Evolutionary conservation across 192 early-diverging fungal genomes (phyloP), one percentile per base, ranked within the genome.

Genomic region (Podila clonocystis): DNA sequence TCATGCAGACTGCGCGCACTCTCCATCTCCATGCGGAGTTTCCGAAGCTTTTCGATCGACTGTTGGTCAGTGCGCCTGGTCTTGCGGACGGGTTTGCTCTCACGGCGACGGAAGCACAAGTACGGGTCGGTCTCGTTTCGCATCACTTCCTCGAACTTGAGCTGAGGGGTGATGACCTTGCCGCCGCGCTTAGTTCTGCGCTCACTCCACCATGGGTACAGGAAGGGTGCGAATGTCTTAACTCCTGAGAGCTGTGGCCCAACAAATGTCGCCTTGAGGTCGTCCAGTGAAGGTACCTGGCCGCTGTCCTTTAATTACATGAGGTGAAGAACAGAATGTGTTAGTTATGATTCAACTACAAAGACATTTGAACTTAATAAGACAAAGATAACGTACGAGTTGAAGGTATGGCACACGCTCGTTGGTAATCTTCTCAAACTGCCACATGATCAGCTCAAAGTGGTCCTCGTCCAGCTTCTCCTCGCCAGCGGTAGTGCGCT

Each of bases 61-160:
- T 92, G 91, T 55, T 91, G 88, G 71, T 99, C 98, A 8, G 91
- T 90, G 15, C 95, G 91, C 55, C 96, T 82, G 4, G 95, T 95
- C 74, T 97, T 97, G 38, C 97, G 93, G 28, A 95, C 80, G 26
- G 90, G 88, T 70, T 94, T 94, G 63, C 96, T 90, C 80, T 99
- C 98, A 65, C 98, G 92, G 57, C 94, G 93, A 62, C 98, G 93
- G 88, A 99, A 99, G 76, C 98, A 99, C 24, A 97, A 91, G 79
- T 97, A 99, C 15, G 98, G 96, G 75, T 98, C 94, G 31, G 85
- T 85, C 67, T 98, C 97, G 50, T 91, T 83, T 55, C 89, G 88
- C 8, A 84, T 68, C 30, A 85, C 82, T 28, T 95, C 91, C 61
- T 95, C 94, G 62, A 83, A 85, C 84, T 87, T 90, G 26, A 95